Base-by-base conservation (phyloP, 2,329 filamentous ascomycete species). In the Byssochlamys sp. region DNA sequence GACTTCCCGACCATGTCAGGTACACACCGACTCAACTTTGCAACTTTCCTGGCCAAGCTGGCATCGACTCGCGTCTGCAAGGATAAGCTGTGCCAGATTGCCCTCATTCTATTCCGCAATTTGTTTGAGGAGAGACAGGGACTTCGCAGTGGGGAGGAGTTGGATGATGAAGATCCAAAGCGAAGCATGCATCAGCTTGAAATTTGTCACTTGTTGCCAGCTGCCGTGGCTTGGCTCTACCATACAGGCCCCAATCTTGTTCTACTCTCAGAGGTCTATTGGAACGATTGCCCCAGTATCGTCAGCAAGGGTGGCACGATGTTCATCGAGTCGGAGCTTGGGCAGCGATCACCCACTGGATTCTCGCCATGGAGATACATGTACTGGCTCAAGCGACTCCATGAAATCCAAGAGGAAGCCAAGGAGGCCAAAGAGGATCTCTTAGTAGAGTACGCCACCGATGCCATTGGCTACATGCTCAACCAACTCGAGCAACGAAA, bases 371-470 rank as follows among this genome's bases (percentile, higher is more conserved):
- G 62, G 65, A 64, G 66, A 61, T 67, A 55, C 6, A 58, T 68
- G 58, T 68, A 57, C 60, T 68, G 66, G 66, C 53, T 68, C 2
- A 67, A 64, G 59, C 60, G 63, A 52, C 56, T 67, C 3, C 62
- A 66, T 59, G 55, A 65, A 35, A 64, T 66, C 28, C 54, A 54
- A 11, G 63, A 66, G 6, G 55, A 66, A 39, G 61, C 65, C 2
- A 56, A 45, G 4, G 48, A 61, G 45, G 61, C 60, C 1, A 53
- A 59, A 25, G 64, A 67, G 45, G 62, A 61, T 24, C 1, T 1
- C 7, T 24, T 68, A 0, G 65, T 60, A 48, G 64, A 66, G 56
- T 50, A 55, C 29, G 63, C 62, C 19, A 45, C 56, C 5, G 59
- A 65, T 51, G 60, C 54, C 9, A 68, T 68, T 48, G 24, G 63